Base-by-base conservation (phyloP, 495 filamentous ascomycete genomes). In the Talaromyces thailandensis region DNA sequence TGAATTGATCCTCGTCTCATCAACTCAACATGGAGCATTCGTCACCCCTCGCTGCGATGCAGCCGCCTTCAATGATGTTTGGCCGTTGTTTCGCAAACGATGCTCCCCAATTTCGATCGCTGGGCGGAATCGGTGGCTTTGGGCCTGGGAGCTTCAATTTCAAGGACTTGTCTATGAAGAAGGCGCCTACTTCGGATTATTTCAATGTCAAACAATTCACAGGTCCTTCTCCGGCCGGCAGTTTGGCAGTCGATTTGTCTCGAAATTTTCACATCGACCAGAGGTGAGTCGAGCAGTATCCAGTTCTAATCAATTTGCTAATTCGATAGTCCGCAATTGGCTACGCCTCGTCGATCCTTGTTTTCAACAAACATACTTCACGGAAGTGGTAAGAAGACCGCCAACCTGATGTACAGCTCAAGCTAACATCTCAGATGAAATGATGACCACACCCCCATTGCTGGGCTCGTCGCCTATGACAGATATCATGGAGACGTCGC, bases 251-350 rank as follows among this genome's bases (percentile, higher is more conserved):
- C 51, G 94, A 98, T 73, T 81, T 97, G 66, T 96, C 92, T 51
- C 92, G 96, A 71, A 98, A 97, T 79, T 96, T 98, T 68, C 92
- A 92, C 66, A 87, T 96, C 68, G 92, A 96, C 70, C 87, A 87
- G 65, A 95, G 91, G 93, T 96, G 18, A 61, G 59, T 40, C 1
- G 9, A 18, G 12, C 35, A 43, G 16, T 2, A 21, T 31, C 16
- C 9, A n/a, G 50, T 26, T 31, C 3, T 21, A 12, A 28, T 50
- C 48, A 25, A 26, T 31, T n/a, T 52, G 52, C 4, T 53, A 56
- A 45, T 7, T 50, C 18, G 55, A 75, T 48, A 98, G 94, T 75
- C 94, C 94, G 6, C 88, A 92, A 74, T 81, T 95, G 64, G 90
- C 90, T 4, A 98, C 94, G 4, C 94, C 94, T 24, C 88, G 94